Conservation (phyloP, 495 filamentous ascomycete species). For the Hypoxylon crocopeplum region DNA sequence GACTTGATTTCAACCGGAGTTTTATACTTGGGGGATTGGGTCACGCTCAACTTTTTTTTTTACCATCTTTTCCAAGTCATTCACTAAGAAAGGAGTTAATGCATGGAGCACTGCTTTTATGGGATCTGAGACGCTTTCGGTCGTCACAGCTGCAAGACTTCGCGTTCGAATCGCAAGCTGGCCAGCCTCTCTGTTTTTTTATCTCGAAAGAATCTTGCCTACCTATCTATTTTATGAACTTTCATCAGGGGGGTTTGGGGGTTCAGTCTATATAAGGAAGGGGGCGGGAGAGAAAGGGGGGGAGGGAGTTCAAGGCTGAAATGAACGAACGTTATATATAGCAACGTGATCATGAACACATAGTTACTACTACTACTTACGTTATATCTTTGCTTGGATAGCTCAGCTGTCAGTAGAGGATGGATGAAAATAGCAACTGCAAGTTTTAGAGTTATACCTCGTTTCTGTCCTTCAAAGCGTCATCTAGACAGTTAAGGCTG, state of each 20-base stretch:
- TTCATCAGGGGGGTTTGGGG: not conserved
- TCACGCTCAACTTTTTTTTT: constrained; percentile 6
- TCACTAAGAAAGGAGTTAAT: not conserved
- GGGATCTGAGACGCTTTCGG: not conserved
- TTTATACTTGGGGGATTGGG: not conserved
- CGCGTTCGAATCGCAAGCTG: constrained; percentile 26
- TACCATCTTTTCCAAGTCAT: not conserved
- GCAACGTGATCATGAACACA: constrained; percentile 34
- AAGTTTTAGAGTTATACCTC: too few species aligned
- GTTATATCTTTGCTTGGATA: constrained; percentile 19
- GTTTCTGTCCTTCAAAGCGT: too few species aligned
- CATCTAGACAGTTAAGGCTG: too few species aligned
- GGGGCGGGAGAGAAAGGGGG: not conserved
- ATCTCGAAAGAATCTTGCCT: too few species aligned
- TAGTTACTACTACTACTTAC: constrained; percentile 3
- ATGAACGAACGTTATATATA: constrained; percentile 30
- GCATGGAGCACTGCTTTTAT: constrained; percentile 3
- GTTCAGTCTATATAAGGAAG: not conserved
- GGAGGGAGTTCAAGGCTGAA: constrained; percentile 19
- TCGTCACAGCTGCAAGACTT: constrained; percentile 20
- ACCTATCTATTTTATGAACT: constrained; percentile 1
- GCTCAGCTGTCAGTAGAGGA: constrained; percentile 9
- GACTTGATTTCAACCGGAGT: constrained; percentile 15
- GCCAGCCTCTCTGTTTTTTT: constrained; percentile 5
- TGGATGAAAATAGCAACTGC: too few species aligned